Percentiles rank a stretch among this genome's conserved stretches.
Conservation (phyloP, 306 rosid genomes). For the Carpinus viminea region DNA sequence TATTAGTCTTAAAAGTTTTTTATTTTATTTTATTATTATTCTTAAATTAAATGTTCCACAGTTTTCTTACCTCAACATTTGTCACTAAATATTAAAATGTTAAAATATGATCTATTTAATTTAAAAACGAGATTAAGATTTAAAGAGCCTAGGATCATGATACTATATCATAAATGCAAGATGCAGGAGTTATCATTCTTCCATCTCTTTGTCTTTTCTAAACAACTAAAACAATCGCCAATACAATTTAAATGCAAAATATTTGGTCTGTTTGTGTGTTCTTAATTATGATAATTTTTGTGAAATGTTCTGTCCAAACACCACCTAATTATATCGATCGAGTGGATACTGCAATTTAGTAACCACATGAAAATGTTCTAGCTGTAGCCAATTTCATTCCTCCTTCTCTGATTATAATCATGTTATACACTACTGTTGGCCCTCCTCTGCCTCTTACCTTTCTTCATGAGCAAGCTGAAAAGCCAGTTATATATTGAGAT, state of each 20-base stretch:
- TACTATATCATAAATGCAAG: too few relatives aligned
- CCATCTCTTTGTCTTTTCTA: too few relatives aligned
- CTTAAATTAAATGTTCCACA: too few relatives aligned
- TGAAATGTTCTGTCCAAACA: neutral
- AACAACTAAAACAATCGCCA: neutral
- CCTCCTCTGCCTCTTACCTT: slow-evolving; percentile 46
- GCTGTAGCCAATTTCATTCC: neutral
- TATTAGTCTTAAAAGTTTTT: too few relatives aligned
- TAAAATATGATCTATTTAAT: too few relatives aligned
- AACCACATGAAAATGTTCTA: neutral
- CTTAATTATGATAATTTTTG: neutral
- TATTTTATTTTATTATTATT: too few relatives aligned
- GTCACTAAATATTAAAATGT: too few relatives aligned
- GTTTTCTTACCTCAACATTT: too few relatives aligned
- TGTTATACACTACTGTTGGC: slow-evolving; percentile 20
- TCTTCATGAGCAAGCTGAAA: slow-evolving; percentile 60
- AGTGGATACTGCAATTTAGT: neutral
- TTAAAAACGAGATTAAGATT: too few relatives aligned
- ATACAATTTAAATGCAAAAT: neutral
- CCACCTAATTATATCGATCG: neutral
- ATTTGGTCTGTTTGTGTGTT: neutral
- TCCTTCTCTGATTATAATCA: neutral
- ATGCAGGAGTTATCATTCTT: too few relatives aligned
- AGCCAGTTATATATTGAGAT: slow-evolving; percentile 56
- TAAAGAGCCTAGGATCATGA: too few relatives aligned